Conservation (phyloP, 1,284 basidiomycete genomes). For the Moesziomyces antarcticus region DNA sequence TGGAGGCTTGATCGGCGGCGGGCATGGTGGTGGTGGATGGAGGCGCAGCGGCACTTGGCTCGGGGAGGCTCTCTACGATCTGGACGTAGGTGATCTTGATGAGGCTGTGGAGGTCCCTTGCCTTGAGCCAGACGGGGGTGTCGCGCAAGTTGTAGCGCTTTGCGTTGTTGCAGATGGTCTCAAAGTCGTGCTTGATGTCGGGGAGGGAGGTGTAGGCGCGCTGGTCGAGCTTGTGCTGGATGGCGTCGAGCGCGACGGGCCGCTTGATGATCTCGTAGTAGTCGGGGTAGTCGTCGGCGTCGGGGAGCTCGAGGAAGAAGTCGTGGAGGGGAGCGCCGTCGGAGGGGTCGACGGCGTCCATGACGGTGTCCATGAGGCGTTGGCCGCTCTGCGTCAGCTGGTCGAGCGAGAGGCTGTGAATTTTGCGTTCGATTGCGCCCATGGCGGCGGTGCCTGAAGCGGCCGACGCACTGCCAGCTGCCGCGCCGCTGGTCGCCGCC, state of each 20-base stretch:
- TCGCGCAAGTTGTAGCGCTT: conserved; percentile 88
- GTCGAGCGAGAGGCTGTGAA: conserved; percentile 24
- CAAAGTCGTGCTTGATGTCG: conserved; percentile 81
- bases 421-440: conserved; percentile 42
- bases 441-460: conserved; percentile 15
- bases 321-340: conserved; percentile 71
- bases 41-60: conserved; percentile 16
- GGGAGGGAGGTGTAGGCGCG: conserved; percentile 76
- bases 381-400: conserved; percentile 32
- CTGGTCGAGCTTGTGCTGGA: conserved; percentile 76
- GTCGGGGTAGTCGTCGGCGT: conserved; percentile 84
- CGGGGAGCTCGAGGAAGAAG: conserved; percentile 81
- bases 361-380: conserved; percentile 45
- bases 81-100: conserved; percentile 59
- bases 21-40: conserved; percentile 11
- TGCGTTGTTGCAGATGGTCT: conserved; percentile 88
- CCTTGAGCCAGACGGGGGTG: conserved; percentile 85
- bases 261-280: conserved; percentile 87
- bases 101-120: conserved; percentile 73
- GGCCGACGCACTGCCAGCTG: conserved; percentile 2
- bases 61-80: conserved; percentile 45
- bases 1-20: not conserved
- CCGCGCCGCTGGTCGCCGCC: conserved; percentile 8
- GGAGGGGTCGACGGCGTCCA: conserved; percentile 40
- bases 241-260: conserved; percentile 86